Evolutionary conservation across 2,329 filamentous ascomycete genomes (phyloP).

Genomic region (Colletotrichum ledebouriae): DNA sequence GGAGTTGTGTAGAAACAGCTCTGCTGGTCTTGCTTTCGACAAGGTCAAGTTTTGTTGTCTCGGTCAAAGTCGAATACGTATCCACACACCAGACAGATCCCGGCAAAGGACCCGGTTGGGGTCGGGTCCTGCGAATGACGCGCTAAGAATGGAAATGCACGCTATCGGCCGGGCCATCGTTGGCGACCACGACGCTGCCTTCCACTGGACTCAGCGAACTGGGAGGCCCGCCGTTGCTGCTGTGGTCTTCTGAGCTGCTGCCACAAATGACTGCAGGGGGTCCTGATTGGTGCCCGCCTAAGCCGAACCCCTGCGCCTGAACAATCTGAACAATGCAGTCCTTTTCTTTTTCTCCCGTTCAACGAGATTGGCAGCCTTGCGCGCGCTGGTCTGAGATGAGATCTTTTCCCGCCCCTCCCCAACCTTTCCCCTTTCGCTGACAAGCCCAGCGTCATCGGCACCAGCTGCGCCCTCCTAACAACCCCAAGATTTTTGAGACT

Average conservation of each 20-base stretch:
- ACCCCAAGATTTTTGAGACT: constrained; percentile 31
- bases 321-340: constrained; percentile 37
- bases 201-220: not conserved
- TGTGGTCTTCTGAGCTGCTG: not conserved
- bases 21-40: constrained; percentile 32
- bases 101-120: constrained; percentile 31
- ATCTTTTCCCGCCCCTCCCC: not conserved
- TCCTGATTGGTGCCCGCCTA: constrained; percentile 40
- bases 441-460: constrained; percentile 36
- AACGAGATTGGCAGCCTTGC: constrained; percentile 36
- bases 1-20: constrained; percentile 32
- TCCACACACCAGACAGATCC: constrained; percentile 40
- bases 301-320: constrained; percentile 1
- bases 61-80: constrained; percentile 40
- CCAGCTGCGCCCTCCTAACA: constrained; percentile 17
- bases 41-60: constrained; percentile 43
- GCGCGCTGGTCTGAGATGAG: constrained; percentile 6
- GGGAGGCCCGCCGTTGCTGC: constrained; percentile 4
- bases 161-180: not conserved
- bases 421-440: constrained; percentile 32
- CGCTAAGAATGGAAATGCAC: constrained; percentile 28
- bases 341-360: constrained; percentile 3
- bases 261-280: constrained; percentile 13
- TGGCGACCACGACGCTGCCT: constrained; percentile 20
- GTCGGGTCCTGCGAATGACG: constrained; percentile 31